These are phyloP conservation scores for Triticum dicoccoides DNA, from an alignment of 176 grass and related monocot genomes.

Conservation along the genomic window DNA sequence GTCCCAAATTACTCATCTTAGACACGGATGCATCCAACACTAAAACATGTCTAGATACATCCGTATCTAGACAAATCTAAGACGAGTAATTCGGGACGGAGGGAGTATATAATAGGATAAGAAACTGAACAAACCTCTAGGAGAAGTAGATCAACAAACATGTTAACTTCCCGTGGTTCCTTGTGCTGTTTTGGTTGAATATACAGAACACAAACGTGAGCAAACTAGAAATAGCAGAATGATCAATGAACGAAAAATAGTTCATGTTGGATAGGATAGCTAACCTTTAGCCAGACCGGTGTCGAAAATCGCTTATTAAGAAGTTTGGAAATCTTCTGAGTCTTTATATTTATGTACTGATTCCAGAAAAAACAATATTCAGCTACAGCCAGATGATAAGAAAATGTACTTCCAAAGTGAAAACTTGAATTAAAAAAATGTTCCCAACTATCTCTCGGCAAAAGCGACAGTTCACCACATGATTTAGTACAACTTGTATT, in stretches of 20 bases:
- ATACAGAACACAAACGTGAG: constrained; percentile 31
- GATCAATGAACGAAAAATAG: constrained; percentile 18
- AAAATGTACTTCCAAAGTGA: neutral
- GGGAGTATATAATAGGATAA: constrained; percentile 9
- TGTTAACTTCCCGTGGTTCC: constrained; percentile 97
- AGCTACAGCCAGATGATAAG: constrained; percentile 2
- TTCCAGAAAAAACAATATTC: constrained; percentile 33
- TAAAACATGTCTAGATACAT: no score
- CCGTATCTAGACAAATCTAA: no score
- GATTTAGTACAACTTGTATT: no score
- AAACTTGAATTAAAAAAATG: neutral
- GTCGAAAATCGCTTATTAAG: constrained; percentile 94
- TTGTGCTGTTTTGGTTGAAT: constrained; percentile 79
- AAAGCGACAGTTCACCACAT: neutral
- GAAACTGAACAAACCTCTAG: constrained; percentile 67
- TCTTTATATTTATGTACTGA: constrained; percentile 98
- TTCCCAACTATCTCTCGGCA: constrained; percentile 1
- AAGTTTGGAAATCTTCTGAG: constrained; percentile 88
- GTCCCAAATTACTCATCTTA: no score
- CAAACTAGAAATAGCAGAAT: constrained; percentile 6
- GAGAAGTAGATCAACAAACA: constrained; percentile 98
- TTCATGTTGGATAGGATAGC: constrained; percentile 15
- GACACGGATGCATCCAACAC: no score
- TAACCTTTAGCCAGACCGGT: constrained; percentile 95
- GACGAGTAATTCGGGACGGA: no score